Base-by-base conservation (phyloP, 1,284 basidiomycete genomes). In the Malassezia cuniculi region DNA sequence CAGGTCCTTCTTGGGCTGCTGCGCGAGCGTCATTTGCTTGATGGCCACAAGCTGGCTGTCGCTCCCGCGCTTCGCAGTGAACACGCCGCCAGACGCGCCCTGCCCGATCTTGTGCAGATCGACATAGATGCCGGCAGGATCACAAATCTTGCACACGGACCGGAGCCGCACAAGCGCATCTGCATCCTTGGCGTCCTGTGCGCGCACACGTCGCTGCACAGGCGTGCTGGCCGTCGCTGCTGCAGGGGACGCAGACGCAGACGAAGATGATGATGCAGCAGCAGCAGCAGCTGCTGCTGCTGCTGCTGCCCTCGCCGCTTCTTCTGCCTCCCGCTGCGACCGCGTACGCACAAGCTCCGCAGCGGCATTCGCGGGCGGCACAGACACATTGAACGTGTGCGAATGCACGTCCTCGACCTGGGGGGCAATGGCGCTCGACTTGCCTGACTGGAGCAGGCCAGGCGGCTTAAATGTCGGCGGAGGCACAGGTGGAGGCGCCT, bases 11-110 rank as follows among this genome's bases (percentile, higher is more conserved):
- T 97, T 97, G 24, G 90, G 93, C 68, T 97, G 93, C 72, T 95
- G 94, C 70, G 94, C 87, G 22, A 99, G 75, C 72, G 97, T 90
- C 93, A 97, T 97, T 71, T 97, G 90, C 71, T 97, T 99, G 76
- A 99, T 97, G 20, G 93, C 93, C 20, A 99, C 93, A 4, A 80
- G 83, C 31, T 84, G 61, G 70, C 94, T 87, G n/a, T n/a, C n/a
- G n/a, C n/a, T n/a, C n/a, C n/a, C n/a, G n/a, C n/a, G n/a, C 63
- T 94, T 93, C 11, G 90, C 89, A 5, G 90, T 94, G 70, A 93
- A 99, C 1, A 99, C 90, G 46, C 89, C 90, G 33, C 93, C 93
- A 12, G 86, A 93, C 3, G 93, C 89, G 51, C 89, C 90, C 68
- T 95, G 90, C 30, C 90, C 90, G 63, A 97, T 94, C 77, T 97